A percentile compares a stretch with the other conserved stretches of the same genome.
Conservation (phyloP, 805 yeast species). For the Kregervanrija fluxuum region DNA sequence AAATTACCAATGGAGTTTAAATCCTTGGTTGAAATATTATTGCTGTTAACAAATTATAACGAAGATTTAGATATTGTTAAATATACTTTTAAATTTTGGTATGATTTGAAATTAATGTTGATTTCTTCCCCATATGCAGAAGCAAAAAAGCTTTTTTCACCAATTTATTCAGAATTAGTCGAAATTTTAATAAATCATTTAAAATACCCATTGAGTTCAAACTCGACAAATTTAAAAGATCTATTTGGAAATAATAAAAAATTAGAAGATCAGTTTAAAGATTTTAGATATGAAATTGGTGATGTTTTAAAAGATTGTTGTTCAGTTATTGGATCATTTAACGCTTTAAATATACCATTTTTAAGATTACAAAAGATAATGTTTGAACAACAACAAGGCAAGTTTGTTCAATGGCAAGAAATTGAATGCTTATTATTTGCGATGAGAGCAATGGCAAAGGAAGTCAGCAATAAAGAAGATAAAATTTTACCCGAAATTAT, state of each 20-base stretch:
- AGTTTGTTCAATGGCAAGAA: conserved; percentile 63
- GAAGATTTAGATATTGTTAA: conserved; percentile 84
- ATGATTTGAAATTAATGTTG: conserved; percentile 65
- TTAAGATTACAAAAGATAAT: conserved; percentile 41
- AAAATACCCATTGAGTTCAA: conserved; percentile 53
- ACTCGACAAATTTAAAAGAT: conserved; percentile 31
- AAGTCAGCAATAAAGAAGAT: conserved; percentile 58
- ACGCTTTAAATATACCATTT: conserved; percentile 67
- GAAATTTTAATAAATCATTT: conserved; percentile 60
- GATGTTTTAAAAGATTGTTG: conserved; percentile 97
- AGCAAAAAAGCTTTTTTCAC: conserved; percentile 43
- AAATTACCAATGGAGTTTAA: conserved; percentile 61
- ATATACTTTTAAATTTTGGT: conserved; percentile 93
- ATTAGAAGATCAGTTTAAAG: conserved; percentile 86
- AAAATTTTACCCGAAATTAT: conserved; percentile 70
- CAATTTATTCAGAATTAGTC: conserved; percentile 52
- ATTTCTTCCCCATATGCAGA: conserved; percentile 49
- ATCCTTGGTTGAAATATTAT: conserved; percentile 65
- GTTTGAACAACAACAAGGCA: conserved; percentile 26
- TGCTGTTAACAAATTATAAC: conserved; percentile 64
- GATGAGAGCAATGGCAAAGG: conserved; percentile 91
- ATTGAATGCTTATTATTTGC: conserved; percentile 87
- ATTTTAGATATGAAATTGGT: conserved; percentile 94
- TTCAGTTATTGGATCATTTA: conserved; percentile 73
- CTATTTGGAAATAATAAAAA: conserved; percentile 65